These are phyloP conservation scores for Pseudocercospora vitis DNA, from an alignment of 2,329 filamentous ascomycete genomes.

Conservation along the genomic window DNA sequence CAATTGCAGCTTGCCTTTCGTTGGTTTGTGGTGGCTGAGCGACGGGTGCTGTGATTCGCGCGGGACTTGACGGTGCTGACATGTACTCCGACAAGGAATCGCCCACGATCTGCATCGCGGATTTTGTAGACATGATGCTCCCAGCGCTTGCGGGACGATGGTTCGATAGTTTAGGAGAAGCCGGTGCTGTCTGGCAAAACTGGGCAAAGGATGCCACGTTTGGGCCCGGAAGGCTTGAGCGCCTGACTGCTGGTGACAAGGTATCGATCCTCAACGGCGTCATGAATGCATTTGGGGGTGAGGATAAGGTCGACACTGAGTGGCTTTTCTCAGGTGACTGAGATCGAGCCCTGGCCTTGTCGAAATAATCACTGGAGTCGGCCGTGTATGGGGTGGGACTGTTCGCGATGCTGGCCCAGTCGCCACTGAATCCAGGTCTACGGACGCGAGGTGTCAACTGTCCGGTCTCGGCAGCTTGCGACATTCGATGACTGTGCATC, in stretches of 20 bases:
- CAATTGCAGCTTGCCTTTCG: neutral
- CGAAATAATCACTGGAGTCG: constrained; percentile 17
- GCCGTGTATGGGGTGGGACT: neutral
- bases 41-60: neutral
- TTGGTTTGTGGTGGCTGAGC: constrained; percentile 1
- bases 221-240: constrained; percentile 31
- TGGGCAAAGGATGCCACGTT: constrained; percentile 35
- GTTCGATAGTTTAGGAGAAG: constrained; percentile 21
- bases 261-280: constrained; percentile 28
- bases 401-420: constrained; percentile 19
- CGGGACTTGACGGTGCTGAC: constrained; percentile 8
- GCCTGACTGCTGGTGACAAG: constrained; percentile 30
- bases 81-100: constrained; percentile 11
- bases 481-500: constrained; percentile 50
- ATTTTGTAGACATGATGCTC: constrained; percentile 2
- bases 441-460: constrained; percentile 41
- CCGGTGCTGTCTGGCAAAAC: constrained; percentile 35
- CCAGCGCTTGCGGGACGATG: constrained; percentile 9
- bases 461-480: constrained; percentile 53
- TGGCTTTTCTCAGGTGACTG: constrained; percentile 8
- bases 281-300: constrained; percentile 13
- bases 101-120: constrained; percentile 11
- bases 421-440: constrained; percentile 21
- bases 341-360: constrained; percentile 4
- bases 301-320: neutral